phyloP scores from a whole-genome alignment of 2,329 filamentous ascomycete genomes.

The Sporothrix inflata region DNA sequence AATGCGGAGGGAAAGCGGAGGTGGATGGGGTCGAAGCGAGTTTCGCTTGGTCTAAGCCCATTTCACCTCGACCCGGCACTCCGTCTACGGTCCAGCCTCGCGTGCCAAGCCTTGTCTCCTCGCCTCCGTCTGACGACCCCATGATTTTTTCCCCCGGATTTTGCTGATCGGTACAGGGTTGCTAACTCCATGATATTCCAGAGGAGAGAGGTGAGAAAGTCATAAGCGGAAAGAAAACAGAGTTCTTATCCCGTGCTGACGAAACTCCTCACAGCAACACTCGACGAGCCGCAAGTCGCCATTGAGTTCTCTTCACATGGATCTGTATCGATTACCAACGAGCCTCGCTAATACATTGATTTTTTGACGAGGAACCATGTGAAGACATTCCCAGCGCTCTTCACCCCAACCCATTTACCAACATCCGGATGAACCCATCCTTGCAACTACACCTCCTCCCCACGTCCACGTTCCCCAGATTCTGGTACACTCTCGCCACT shows the following conservation, averaged over 20 bases:
- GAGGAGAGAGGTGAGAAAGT: no score
- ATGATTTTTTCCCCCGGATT: background rate
- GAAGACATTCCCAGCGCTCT: background rate
- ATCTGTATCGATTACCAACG: no score
- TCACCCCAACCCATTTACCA: background rate
- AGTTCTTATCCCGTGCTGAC: background rate
- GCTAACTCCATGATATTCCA: slow-evolving; percentile 1
- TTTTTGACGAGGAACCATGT: background rate
- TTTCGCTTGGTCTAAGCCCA: slow-evolving; percentile 1
- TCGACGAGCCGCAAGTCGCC: background rate
- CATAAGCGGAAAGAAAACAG: background rate
- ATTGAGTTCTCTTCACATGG: background rate
- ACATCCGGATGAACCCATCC: background rate
- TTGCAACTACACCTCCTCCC: background rate
- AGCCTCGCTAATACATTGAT: background rate
- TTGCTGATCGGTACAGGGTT: background rate
- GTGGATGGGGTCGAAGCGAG: background rate
- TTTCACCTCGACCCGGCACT: background rate
- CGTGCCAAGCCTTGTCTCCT: background rate
- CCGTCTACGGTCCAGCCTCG: background rate
- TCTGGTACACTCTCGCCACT: background rate
- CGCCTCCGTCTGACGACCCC: background rate
- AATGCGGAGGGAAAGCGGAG: background rate
- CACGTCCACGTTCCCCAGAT: background rate
- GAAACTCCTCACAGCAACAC: background rate